phyloP scores from a whole-genome alignment of 345 rosid species.

The Pseudoturritis turrita region DNA sequence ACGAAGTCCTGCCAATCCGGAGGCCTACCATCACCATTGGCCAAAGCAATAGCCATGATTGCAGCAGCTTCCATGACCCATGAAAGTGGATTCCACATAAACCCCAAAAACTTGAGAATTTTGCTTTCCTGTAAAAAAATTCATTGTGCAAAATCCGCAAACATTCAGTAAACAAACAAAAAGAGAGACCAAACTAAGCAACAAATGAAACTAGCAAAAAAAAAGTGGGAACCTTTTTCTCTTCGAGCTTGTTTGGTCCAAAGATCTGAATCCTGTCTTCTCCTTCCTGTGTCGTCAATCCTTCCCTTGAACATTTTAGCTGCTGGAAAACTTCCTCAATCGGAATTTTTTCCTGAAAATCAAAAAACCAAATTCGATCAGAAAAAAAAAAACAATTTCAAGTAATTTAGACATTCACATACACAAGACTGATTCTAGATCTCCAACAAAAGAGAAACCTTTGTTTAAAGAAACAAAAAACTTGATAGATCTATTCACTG shows the following conservation, averaged over 20 bases:
- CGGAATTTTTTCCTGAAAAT: conserved; percentile 61
- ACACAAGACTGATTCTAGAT: background rate
- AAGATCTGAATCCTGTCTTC: conserved; percentile 63
- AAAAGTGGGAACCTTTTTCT: conserved; percentile 67
- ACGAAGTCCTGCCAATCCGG: conserved; percentile 96
- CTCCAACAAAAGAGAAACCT: conserved; percentile 1
- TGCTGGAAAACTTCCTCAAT: conserved; percentile 87
- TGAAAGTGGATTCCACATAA: conserved; percentile 92
- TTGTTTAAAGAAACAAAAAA: background rate
- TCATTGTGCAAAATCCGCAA: background rate
- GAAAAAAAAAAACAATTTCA: background rate
- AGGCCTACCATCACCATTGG: conserved; percentile 65
- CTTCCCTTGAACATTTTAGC: conserved; percentile 74
- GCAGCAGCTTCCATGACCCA: conserved; percentile 98
- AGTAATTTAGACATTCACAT: background rate
- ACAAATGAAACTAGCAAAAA: background rate
- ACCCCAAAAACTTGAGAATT: conserved; percentile 72
- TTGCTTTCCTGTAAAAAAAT: conserved; percentile 58
- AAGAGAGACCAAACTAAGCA: background rate
- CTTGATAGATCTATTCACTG: background rate
- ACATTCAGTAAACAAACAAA: background rate
- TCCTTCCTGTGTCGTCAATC: conserved; percentile 57
- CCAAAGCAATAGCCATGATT: conserved; percentile 82
- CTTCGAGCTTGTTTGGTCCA: conserved; percentile 92
- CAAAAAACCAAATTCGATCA: background rate